Evolutionary conservation across 2,329 filamentous ascomycete species (phyloP).

Genomic region (Colletotrichum higginsianum): DNA sequence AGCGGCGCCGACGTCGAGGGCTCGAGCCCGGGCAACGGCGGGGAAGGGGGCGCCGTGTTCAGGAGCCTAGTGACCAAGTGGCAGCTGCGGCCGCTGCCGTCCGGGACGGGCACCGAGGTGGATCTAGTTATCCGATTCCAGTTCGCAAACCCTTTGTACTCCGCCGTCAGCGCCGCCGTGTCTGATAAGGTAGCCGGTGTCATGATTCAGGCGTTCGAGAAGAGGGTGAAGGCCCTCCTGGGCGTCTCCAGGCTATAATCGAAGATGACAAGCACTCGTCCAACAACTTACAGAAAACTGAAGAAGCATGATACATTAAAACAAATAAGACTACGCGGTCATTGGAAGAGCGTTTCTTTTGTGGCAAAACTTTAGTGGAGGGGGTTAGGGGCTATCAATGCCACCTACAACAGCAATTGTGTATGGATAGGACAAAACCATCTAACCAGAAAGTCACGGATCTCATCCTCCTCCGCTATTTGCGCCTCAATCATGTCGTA

Average conservation of each 20-base stretch:
- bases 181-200: conserved; percentile 86
- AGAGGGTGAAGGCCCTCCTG: conserved; percentile 76
- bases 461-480: conserved; percentile 17
- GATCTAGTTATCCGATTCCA: conserved; percentile 83
- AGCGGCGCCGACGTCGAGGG: conserved; percentile 70
- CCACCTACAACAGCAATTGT: conserved; percentile 11
- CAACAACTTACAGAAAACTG: not conserved
- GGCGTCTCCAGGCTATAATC: conserved; percentile 45
- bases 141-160: conserved; percentile 92
- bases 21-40: conserved; percentile 31
- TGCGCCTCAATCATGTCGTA: conserved; percentile 26
- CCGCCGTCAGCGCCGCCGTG: conserved; percentile 83
- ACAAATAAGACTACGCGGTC: not conserved
- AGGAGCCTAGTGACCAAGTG: conserved; percentile 79
- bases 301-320: not conserved
- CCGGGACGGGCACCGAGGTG: conserved; percentile 74
- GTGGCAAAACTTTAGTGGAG: not conserved
- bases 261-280: not conserved
- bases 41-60: conserved; percentile 66
- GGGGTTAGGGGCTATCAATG: not conserved
- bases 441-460: conserved; percentile 9
- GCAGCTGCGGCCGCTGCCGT: conserved; percentile 68
- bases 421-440: conserved; percentile 11
- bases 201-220: conserved; percentile 96
- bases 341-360: not conserved